Percentiles rank a stretch among this genome's conserved stretches.
phyloP scores from a whole-genome alignment of 257 asterid species.

The Jacaranda mimosifolia region DNA sequence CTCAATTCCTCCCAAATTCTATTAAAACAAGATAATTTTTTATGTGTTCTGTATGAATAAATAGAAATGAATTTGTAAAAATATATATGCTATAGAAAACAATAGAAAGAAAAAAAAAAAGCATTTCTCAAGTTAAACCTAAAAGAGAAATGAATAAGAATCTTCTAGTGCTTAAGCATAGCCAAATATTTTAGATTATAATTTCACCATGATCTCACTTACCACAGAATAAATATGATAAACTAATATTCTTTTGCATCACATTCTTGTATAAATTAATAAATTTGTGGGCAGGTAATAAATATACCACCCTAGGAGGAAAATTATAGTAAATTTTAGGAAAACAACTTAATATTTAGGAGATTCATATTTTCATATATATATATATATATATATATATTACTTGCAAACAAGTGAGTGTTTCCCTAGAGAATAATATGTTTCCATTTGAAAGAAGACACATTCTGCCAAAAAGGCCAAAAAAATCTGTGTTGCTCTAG shows the following conservation, averaged over 20 bases:
- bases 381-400: background rate
- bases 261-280: background rate
- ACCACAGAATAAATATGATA: background rate
- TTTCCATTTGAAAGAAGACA: slow-evolving; percentile 99
- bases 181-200: background rate
- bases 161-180: background rate
- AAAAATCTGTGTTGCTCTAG: slow-evolving; percentile 99
- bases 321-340: background rate
- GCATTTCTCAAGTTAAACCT: slow-evolving; percentile 15
- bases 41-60: slow-evolving; percentile 15
- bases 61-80: background rate
- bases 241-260: background rate
- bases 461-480: slow-evolving; percentile 96
- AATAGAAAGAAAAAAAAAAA: slow-evolving; percentile 4
- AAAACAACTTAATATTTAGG: slow-evolving; percentile 7
- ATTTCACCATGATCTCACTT: slow-evolving; percentile 26
- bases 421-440: slow-evolving; percentile 97
- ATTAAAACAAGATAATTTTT: background rate
- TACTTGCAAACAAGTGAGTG: slow-evolving; percentile 98
- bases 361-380: slow-evolving; percentile 29
- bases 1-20: background rate
- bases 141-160: slow-evolving; percentile 6
- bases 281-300: slow-evolving; percentile 20
- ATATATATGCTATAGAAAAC: slow-evolving; percentile 39
- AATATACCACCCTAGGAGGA: background rate